Conservation (phyloP, 2,329 filamentous ascomycete species). For the Alternaria sp. region DNA sequence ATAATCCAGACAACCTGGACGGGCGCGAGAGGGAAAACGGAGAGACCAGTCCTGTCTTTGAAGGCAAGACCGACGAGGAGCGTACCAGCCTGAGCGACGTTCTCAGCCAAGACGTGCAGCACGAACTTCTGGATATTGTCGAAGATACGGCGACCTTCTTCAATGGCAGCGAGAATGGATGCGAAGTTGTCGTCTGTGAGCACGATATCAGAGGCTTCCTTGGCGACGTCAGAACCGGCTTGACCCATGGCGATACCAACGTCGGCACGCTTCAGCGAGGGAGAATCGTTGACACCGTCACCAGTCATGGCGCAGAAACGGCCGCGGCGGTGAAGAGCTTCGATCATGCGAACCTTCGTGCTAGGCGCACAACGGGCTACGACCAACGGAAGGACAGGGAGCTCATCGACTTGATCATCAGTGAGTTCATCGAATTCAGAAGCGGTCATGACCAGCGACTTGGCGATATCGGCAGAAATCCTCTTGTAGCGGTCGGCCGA, state of each 20-base stretch:
- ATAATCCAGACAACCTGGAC: conserved; percentile 94
- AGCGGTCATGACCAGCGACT: conserved; percentile 45
- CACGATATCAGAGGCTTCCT: conserved; percentile 82
- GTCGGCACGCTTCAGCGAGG: conserved; percentile 79
- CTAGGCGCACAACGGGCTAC: conserved; percentile 84
- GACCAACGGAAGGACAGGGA: conserved; percentile 78
- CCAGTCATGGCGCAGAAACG: conserved; percentile 87
- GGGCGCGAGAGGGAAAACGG: conserved; percentile 84
- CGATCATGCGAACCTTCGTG: conserved; percentile 91
- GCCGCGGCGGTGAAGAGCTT: conserved; percentile 78
- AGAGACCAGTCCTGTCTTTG: conserved; percentile 72
- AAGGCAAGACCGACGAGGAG: conserved; percentile 83
- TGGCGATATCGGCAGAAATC: conserved; percentile 37
- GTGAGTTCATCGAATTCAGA: conserved; percentile 78
- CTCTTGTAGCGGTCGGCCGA: conserved; percentile 24
- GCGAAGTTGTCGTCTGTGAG: conserved; percentile 89
- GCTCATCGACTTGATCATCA: conserved; percentile 74
- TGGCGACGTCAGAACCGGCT: conserved; percentile 83
- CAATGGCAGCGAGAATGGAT: conserved; percentile 81
- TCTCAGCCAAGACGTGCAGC: conserved; percentile 75
- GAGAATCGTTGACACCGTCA: conserved; percentile 86
- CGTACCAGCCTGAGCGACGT: conserved; percentile 82
- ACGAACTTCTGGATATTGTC: conserved; percentile 91
- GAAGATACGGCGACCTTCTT: conserved; percentile 83
- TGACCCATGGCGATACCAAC: conserved; percentile 88